Evolutionary conservation across 345 rosid species (phyloP), one percentile per base, ranked within the genome.

Genomic region (Aquilaria yunnanensis): DNA sequence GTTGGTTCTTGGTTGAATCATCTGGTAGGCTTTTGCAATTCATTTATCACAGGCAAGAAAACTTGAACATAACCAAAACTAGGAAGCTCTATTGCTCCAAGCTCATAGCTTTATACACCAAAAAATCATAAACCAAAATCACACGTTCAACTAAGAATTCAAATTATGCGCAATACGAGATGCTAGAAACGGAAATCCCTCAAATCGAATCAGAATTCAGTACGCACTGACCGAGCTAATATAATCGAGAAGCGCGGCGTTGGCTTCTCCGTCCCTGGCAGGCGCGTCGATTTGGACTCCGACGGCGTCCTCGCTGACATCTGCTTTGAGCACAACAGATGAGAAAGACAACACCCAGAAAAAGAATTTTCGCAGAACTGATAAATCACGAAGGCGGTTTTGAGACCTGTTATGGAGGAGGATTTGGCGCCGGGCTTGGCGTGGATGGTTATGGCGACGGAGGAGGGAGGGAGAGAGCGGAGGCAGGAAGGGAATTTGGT

Each of bases 351-450:
- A 12, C 43, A 46, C 33, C 16, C 14, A 46, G 12, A 69, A 45
- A 47, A 31, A 56, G 12, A 12, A 6, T 12, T 8, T 57, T 30
- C 12, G 8, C 6, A 14, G 14, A 14, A 34, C 8, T 9, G n/a
- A 13, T 3, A 8, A 47, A 30, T 37, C 1, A 37, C 50, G 37
- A 34, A 37, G 9, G 46, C 14, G n/a, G 41, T 14, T 56, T 14
- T 12, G 14, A 11, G 51, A 94, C 99, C 95, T 0, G 99, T 88
- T 79, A 94, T 75, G 71, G 92, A 83, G 70, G 96, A 81, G 14
- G 84, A 79, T 74, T 94, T 90, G 75, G 95, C 81, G 72, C 97
- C 95, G 46, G 99, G 96, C 77, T 94, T 94, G 59, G 97, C 96
- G 81, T 94, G 96, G 67, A 90, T 82, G 80, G 94, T 80, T 80